A percentile compares a stretch with the other conserved stretches of the same genome.
phyloP scores from a whole-genome alignment of 2,329 filamentous ascomycete species.

The Talaromyces amestolkiae region DNA sequence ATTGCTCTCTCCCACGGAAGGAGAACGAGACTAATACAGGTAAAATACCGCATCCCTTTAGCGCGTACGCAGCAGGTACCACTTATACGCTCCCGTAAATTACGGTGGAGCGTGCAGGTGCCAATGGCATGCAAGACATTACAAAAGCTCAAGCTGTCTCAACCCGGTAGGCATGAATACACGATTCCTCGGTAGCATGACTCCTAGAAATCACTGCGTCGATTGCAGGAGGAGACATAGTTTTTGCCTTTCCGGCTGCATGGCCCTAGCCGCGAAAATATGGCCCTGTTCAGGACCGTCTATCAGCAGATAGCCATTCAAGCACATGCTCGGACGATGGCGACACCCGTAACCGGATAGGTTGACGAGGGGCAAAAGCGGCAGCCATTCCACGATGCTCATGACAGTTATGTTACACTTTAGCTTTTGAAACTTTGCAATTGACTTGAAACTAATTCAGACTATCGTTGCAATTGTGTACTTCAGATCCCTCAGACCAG shows the following conservation, averaged over 20 bases:
- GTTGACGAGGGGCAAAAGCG: not conserved
- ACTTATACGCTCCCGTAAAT: conserved; percentile 8
- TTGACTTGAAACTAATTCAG: not conserved
- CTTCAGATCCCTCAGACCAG: not conserved
- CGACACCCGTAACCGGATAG: not conserved
- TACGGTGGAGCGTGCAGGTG: conserved; percentile 4
- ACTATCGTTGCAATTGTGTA: not conserved
- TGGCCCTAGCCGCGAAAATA: not conserved
- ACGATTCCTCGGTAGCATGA: not conserved
- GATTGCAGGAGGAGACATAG: no score
- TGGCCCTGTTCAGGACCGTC: not conserved
- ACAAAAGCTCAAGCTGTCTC: conserved; percentile 13
- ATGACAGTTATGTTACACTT: not conserved
- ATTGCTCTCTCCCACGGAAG: conserved; percentile 4
- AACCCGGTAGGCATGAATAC: not conserved
- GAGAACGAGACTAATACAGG: conserved; percentile 5
- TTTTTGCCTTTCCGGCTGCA: not conserved
- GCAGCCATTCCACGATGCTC: not conserved
- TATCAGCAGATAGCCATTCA: not conserved
- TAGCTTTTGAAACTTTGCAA: not conserved
- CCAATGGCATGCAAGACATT: conserved; percentile 16
- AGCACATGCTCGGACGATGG: conserved; percentile 2
- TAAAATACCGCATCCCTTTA: conserved; percentile 13
- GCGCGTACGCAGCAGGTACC: not conserved
- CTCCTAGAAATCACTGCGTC: not conserved